Conservation (phyloP, 257 asterid genomes). For the Nyctanthes arbortristis region DNA sequence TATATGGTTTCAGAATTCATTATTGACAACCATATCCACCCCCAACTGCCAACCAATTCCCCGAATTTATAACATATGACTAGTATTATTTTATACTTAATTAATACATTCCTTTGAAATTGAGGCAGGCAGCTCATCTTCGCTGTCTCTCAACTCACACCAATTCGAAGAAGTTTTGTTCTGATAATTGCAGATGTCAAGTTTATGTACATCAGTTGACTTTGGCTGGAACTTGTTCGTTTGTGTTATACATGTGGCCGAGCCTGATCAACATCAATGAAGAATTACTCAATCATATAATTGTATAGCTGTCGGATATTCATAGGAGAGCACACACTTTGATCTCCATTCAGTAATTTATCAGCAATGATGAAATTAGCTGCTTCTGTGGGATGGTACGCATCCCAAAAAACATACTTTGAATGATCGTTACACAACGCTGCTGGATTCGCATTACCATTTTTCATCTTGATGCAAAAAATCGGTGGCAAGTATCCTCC, state of each 20-base stretch:
- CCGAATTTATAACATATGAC: too few relatives aligned
- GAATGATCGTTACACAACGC: constrained; percentile 37
- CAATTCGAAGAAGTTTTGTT: neutral
- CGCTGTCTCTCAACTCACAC: too few relatives aligned
- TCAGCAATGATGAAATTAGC: constrained; percentile 45
- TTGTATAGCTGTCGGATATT: constrained; percentile 25
- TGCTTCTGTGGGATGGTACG: constrained; percentile 62
- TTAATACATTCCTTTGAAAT: too few relatives aligned
- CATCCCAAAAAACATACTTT: constrained; percentile 60
- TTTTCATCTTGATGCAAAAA: constrained; percentile 34
- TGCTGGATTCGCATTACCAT: constrained; percentile 20
- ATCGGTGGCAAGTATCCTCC: constrained; percentile 65
- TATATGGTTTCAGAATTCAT: too few relatives aligned
- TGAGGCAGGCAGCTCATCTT: too few relatives aligned
- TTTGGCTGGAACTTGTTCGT: too few relatives aligned
- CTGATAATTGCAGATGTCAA: too few relatives aligned
- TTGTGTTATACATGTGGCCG: neutral
- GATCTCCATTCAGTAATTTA: constrained; percentile 37
- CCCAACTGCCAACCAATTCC: neutral
- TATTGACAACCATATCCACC: too few relatives aligned
- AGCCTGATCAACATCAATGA: too few relatives aligned
- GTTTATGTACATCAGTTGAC: too few relatives aligned
- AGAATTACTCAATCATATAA: too few relatives aligned
- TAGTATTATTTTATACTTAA: too few relatives aligned
- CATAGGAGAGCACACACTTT: constrained; percentile 34